Evolutionary conservation across 2,329 filamentous ascomycete species (phyloP), one percentile per base, ranked within the genome.

Genomic region (Davidsoniella virescens): DNA sequence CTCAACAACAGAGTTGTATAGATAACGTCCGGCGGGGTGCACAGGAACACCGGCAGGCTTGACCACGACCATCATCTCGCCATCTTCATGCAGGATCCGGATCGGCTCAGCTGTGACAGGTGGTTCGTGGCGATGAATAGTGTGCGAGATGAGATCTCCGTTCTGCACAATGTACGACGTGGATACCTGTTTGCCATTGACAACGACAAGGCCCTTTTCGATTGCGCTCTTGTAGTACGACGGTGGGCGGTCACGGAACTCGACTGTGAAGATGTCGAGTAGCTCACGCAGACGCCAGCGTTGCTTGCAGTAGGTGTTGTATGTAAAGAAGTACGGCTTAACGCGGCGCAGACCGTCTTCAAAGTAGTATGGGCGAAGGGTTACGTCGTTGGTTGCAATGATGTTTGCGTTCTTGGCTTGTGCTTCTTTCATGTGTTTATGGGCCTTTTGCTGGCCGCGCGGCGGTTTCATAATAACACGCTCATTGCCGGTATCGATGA

Each of bases 31-130:
- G 1, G 92, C 90, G 5, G 92, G 86, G 63, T 98, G 92, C 0
- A 98, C 92, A 0, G 92, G 92, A 39, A 98, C 81, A 5, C 92
- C 92, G 0, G 90, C 83, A 0, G 92, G 92, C 65, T 98, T 98
- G 68, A 95, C 87, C 63, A 98, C 94, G 54, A 96, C 88, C 53
- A 98, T 83, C 70, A 98, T 82, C 57, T 88, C 83, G 43, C 93
- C 78, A 58, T 94, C 87, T 64, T 98, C 92, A 64, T 94, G 84
- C 38, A 98, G 79, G 43, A 95, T 75, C 14, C 76, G 77, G 46
- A 98, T 82, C 0, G 84, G 77, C 40, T 84, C 76, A 14, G 79
- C 80, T 2, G 86, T 88, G 29, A 95, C 87, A 1, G 92, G 92
- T 2, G 92, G 92, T 65, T 98, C 92, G 63, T 98, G 92, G 12